Evolutionary conservation across 1,139 yeast genomes (phyloP), one percentile per base, ranked within the genome.

Genomic region (Candida albicans): DNA sequence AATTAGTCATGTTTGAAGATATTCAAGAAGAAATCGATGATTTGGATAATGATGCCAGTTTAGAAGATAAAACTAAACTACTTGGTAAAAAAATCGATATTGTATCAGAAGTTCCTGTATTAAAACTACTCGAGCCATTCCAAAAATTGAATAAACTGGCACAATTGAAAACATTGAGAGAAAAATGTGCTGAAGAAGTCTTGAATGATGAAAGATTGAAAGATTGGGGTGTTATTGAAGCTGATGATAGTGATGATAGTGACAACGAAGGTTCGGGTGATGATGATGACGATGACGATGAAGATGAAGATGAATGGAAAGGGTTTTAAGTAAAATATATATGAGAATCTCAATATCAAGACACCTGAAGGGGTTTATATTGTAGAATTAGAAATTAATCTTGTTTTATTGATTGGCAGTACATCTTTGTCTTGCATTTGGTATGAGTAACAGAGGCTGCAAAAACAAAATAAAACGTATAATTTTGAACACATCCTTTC

Each of bases 181-280:
- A 75, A 45, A 83, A 81, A 55, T 82, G 86, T 48, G 73, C 69
- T 52, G 81, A 77, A 37, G 95, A 87, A 37, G 75, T 91, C 1
- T 67, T 87, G 43, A 69, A 69, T 1, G 96, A 90, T 59, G 65
- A 68, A 31, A 75, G 95, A 57, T 71, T 89, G 46, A 62, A 63
- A 31, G 70, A 70, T 33, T 88, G 96, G 96, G 86, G 83, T 7
- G 71, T 82, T 4, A 62, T 64, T 8, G 69, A 71, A 41, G 57
- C 49, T 6, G 59, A 51, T 6, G 60, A 56, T 14, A 59, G 52
- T 7, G 62, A 57, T 3, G 62, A 54, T 27, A 53, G 49, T 4
- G 53, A 49, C 7, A 55, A 52, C 11, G 55, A 45, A 1, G 58
- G 52, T 2, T 52, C 47, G 9, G 53, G 48, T 2, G 50, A 46